Evolutionary conservation across 306 rosid genomes (phyloP).

Genomic region (Castanea crenata): DNA sequence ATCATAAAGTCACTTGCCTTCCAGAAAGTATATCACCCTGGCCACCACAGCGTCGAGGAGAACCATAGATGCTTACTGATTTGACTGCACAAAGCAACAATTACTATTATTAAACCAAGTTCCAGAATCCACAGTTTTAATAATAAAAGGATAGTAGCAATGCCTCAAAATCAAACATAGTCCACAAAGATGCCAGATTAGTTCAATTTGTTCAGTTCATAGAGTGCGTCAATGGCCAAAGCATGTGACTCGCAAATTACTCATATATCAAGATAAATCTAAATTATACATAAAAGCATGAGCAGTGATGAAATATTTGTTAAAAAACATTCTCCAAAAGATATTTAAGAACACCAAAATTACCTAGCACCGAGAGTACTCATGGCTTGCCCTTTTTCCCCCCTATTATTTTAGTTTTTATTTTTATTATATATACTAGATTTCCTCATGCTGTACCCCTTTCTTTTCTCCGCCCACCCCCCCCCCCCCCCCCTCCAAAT

Average conservation of each 20-base stretch:
- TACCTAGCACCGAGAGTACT: neutral
- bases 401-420: neutral
- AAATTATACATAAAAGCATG: neutral
- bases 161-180: neutral
- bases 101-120: neutral
- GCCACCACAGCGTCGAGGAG: conserved; percentile 93
- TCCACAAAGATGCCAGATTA: neutral
- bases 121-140: neutral
- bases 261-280: neutral
- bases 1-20: conserved; percentile 56
- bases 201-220: neutral
- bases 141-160: neutral
- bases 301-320: neutral
- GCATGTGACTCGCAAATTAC: neutral
- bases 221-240: neutral
- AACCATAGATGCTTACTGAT: conserved; percentile 78
- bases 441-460: neutral
- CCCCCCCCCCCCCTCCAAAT: too few relatives aligned
- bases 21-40: conserved; percentile 98
- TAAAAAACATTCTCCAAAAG: neutral
- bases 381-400: neutral
- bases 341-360: neutral
- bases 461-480: too few relatives aligned
- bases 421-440: neutral
- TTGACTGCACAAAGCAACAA: conserved; percentile 45